Evolutionary conservation across 768 basidiomycete species (phyloP), one percentile per base, ranked within the genome.

Genomic region (Boletellus emodensis): DNA sequence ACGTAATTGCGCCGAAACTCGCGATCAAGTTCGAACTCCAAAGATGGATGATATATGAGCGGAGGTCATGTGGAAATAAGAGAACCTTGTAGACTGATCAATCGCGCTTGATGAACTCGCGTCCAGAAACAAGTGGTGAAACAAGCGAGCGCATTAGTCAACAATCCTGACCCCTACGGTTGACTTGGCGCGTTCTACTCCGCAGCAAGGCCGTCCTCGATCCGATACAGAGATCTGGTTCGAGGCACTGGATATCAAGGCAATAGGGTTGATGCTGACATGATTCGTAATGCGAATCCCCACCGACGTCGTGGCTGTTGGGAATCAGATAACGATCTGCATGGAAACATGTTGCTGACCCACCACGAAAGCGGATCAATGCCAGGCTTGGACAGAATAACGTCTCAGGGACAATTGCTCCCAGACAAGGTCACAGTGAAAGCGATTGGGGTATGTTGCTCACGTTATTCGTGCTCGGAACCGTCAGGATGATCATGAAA

Each of bases 191-290:
- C 72, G 59, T 80, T 74, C 30, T 74, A 72, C 54, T 78, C 76
- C 17, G 75, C 61, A 9, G 75, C 74, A 3, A 77, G 63, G 28
- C 72, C 73, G 55, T 78, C 48, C 79, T 72, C 35, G 75, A 74
- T 35, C 69, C 70, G 8, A 77, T 78, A 58, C 78, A 84, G 41
- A 85, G 66, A 64, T 86, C 85, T 14, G 79, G 80, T 84, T 85
- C 17, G 83, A 60, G 46, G 55, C 52, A 48, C 63, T 52, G 22
- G 82, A 85, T 37, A 71, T 60, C 63, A 77, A 62, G 45, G 76
- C 64, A 59, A 72, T 66, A 48, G 63, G 61, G 52, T 71, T 70
- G 59, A 20, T 20, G n/a, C 69, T 67, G 51, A 69, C 69, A 53
- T 68, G 69, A 32, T 75, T 73, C 7, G 80, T 69, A 35, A 66